Conservation (phyloP, 108 stramenopile species). For the Cylindrotheca fusiformis region DNA sequence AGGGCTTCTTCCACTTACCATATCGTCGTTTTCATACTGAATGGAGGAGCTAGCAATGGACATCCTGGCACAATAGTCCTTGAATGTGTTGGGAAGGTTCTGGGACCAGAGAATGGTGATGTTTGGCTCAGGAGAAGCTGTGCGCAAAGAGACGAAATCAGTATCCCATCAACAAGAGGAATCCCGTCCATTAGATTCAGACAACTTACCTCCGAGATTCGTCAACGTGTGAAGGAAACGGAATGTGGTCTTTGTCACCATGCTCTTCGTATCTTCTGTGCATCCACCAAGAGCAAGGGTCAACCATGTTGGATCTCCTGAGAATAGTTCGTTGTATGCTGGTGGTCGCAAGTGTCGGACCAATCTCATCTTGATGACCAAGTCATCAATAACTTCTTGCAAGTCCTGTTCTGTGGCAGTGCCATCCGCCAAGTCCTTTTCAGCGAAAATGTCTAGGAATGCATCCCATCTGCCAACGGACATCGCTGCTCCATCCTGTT, state of each 20-base stretch:
- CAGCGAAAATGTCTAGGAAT: constrained; percentile 59
- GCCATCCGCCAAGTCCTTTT: constrained; percentile 49
- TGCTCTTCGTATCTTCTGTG: constrained; percentile 37
- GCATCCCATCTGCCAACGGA: constrained; percentile 65
- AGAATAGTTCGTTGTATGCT: constrained; percentile 63
- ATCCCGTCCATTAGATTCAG: too few species aligned
- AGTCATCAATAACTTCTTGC: constrained; percentile 53
- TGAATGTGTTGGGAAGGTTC: constrained; percentile 43
- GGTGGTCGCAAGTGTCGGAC: constrained; percentile 64
- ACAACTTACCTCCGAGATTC: constrained; percentile 20
- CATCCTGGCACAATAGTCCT: constrained; percentile 51
- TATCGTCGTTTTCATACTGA: constrained; percentile 66
- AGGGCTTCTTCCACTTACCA: too few species aligned
- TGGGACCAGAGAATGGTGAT: constrained; percentile 66
- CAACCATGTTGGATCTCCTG: constrained; percentile 64
- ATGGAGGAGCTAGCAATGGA: constrained; percentile 53
- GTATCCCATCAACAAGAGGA: too few species aligned
- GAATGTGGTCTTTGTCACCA: constrained; percentile 58
- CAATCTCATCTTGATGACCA: constrained; percentile 44
- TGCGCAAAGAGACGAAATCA: too few species aligned
- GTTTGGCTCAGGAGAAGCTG: constrained; percentile 72
- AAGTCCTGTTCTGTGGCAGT: constrained; percentile 48
- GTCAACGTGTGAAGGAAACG: constrained; percentile 35
- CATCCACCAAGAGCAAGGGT: constrained; percentile 59
- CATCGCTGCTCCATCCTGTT: constrained; percentile 77